A percentile compares a stretch with the other conserved stretches of the same genome.
These are phyloP conservation scores for Rhizopogon salebrosus DNA, from an alignment of 768 basidiomycete species.

Conservation along the genomic window DNA sequence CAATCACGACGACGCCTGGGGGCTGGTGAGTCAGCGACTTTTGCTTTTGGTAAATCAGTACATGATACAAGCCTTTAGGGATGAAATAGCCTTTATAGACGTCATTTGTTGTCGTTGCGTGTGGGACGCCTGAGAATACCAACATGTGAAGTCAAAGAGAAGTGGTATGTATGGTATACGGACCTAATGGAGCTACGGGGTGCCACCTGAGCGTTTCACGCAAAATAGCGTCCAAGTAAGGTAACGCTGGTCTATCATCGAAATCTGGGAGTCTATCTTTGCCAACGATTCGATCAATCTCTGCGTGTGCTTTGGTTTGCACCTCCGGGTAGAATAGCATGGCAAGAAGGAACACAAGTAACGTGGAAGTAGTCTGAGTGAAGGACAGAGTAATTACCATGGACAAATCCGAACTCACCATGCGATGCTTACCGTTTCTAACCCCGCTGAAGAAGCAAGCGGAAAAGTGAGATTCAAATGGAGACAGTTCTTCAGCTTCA, in stretches of 20 bases:
- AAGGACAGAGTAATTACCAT: neutral
- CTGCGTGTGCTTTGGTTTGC: neutral
- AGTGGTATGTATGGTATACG: neutral
- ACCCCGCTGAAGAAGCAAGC: neutral
- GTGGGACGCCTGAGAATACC: slow-evolving; percentile 12
- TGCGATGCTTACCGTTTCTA: slow-evolving; percentile 9
- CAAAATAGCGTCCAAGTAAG: slow-evolving; percentile 3
- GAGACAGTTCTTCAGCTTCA: too few species aligned
- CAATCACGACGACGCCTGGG: neutral
- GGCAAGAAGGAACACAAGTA: slow-evolving; percentile 4
- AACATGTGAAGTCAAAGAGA: neutral
- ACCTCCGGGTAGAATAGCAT: slow-evolving; percentile 1
- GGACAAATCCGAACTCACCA: too few species aligned
- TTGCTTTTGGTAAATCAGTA: too few species aligned
- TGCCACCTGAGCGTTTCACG: neutral
- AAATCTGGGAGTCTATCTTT: slow-evolving; percentile 3
- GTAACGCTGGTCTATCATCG: neutral
- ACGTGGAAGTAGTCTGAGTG: slow-evolving; percentile 5
- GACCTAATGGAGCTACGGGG: neutral
- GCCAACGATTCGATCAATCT: slow-evolving; percentile 5
- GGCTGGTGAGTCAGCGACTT: neutral
- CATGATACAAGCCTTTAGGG: slow-evolving; percentile 31
- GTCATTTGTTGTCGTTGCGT: slow-evolving; percentile 28
- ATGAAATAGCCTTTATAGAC: slow-evolving; percentile 40
- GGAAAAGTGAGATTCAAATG: neutral